These are phyloP conservation scores for Chloropicon primus DNA, from an alignment of 139 green algal species.

Conservation along the genomic window DNA sequence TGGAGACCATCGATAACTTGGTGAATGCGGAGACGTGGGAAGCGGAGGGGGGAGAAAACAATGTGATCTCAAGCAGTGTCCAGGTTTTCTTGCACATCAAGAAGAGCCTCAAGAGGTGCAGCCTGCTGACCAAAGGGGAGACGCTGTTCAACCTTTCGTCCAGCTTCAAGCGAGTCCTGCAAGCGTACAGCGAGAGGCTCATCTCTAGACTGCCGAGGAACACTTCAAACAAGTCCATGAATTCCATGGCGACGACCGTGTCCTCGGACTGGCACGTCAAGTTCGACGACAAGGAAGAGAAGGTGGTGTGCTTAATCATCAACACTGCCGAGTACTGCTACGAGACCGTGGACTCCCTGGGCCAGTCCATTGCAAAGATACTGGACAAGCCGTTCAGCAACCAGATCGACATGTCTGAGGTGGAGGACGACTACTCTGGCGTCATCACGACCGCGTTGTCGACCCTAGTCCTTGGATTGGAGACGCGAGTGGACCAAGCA, in stretches of 20 bases:
- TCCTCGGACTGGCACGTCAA: conserved; percentile 3
- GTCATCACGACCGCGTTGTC: conserved; percentile 57
- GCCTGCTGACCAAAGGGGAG: conserved; percentile 49
- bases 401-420: conserved; percentile 54
- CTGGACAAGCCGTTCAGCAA: conserved; percentile 10
- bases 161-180: conserved; percentile 38
- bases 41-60: conserved; percentile 36
- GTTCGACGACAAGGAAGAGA: conserved; percentile 22
- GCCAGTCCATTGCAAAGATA: conserved; percentile 27
- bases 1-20: conserved; percentile 44
- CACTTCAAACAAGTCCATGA: background rate
- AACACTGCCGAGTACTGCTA: conserved; percentile 86
- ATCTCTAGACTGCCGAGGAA: background rate
- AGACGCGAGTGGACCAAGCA: conserved; percentile 66
- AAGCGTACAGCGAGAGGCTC: conserved; percentile 49
- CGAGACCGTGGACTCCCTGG: conserved; percentile 43
- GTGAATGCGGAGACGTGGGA: conserved; percentile 74
- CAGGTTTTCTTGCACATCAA: conserved; percentile 77
- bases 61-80: conserved; percentile 24
- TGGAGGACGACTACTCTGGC: conserved; percentile 64
- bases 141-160: conserved; percentile 49
- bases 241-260: background rate
- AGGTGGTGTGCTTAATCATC: conserved; percentile 67
- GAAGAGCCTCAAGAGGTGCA: conserved; percentile 53
- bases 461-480: conserved; percentile 72